phyloP scores from a whole-genome alignment of 1,139 yeast species.

The Geotrichum citri-aurantii region DNA sequence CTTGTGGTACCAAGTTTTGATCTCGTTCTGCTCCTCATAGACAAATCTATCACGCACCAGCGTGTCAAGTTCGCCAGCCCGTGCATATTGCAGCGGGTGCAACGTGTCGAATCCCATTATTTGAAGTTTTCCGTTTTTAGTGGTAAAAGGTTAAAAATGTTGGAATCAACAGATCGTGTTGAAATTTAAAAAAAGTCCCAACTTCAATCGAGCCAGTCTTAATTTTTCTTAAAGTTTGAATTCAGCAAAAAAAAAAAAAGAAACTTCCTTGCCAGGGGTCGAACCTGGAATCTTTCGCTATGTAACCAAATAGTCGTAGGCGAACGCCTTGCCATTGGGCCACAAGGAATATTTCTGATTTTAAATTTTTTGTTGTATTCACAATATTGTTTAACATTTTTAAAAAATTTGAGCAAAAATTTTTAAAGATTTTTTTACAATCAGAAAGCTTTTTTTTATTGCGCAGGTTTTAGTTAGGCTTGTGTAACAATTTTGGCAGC shows the following conservation, averaged over 20 bases:
- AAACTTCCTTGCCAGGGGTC: constrained; percentile 37
- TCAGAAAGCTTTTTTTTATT: too few relatives aligned
- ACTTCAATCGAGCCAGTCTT: neutral
- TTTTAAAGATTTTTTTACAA: too few relatives aligned
- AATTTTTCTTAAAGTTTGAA: too few relatives aligned
- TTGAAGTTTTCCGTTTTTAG: neutral
- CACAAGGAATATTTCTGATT: constrained; percentile 24
- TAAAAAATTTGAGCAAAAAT: too few relatives aligned
- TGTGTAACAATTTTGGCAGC: too few relatives aligned
- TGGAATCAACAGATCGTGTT: neutral
- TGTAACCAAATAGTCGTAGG: constrained; percentile 24
- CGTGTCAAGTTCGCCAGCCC: neutral
- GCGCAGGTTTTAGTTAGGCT: too few relatives aligned
- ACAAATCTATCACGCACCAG: constrained; percentile 10
- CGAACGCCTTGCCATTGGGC: constrained; percentile 33
- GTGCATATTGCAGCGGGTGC: neutral
- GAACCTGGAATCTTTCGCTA: constrained; percentile 37
- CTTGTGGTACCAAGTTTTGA: constrained; percentile 10
- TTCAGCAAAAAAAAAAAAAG: constrained; percentile 14
- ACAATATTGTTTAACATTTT: too few relatives aligned
- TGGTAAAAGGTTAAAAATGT: neutral
- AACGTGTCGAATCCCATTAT: neutral
- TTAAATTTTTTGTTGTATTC: too few relatives aligned
- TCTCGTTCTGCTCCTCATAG: constrained; percentile 17
- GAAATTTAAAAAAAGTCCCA: neutral